Percentiles rank a stretch among this genome's conserved stretches.
phyloP scores from a whole-genome alignment of 2,329 filamentous ascomycete species.

The Cercospora zeina region DNA sequence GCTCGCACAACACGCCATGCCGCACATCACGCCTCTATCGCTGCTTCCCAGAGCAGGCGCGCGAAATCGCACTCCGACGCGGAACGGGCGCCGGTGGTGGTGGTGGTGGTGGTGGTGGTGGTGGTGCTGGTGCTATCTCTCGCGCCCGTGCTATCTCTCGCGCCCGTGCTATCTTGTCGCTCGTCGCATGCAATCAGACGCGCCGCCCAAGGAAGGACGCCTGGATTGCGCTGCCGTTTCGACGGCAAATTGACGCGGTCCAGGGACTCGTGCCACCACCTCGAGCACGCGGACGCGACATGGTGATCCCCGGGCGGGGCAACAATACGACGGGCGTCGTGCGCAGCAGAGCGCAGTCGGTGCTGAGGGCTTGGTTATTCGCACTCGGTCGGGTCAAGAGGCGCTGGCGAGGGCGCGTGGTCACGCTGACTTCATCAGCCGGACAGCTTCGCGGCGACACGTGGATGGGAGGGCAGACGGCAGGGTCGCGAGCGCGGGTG shows the following conservation, averaged over 20 bases:
- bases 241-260: conserved; percentile 13
- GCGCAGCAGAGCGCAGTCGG: not conserved
- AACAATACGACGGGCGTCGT: not conserved
- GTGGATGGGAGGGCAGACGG: not conserved
- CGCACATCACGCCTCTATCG: not conserved
- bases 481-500: conserved; percentile 4
- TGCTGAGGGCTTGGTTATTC: not conserved
- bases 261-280: not conserved
- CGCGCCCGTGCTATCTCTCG: conserved; percentile 10
- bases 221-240: conserved; percentile 8
- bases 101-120: too few relatives aligned
- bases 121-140: not conserved
- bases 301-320: conserved; percentile 6
- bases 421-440: conserved; percentile 14
- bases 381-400: conserved; percentile 15
- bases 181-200: conserved; percentile 1
- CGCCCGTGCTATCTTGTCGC: conserved; percentile 5
- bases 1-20: not conserved
- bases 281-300: not conserved
- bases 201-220: not conserved
- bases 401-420: conserved; percentile 6
- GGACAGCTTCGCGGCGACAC: not conserved
- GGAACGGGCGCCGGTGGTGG: not conserved
- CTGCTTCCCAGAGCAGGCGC: conserved; percentile 12
- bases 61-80: conserved; percentile 13